Base-by-base conservation (phyloP, 805 yeast genomes). In the Spathaspora boniae region DNA sequence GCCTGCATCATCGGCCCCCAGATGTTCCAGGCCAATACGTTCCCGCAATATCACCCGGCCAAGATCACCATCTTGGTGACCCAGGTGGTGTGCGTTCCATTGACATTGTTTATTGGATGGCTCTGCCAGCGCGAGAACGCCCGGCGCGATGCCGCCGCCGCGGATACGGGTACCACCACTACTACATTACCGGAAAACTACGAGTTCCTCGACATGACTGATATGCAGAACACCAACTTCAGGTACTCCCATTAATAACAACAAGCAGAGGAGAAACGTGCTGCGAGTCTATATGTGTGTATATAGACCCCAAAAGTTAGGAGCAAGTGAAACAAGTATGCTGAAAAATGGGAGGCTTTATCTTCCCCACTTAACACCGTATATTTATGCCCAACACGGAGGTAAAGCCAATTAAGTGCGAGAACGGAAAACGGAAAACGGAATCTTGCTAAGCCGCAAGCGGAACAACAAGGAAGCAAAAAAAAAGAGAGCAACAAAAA, bases 1-100 rank as follows among this genome's bases (percentile, higher is more conserved):
- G 85, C 86, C 11, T 78, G 80, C 45, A 57, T 82, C 40, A 62
- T 78, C 32, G 86, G 84, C 0, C 85, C 87, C 3, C 83, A 81
- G 56, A 69, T 83, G 14, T 84, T 84, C 61, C 69, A 74, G 43
- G 64, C 63, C 0, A 44, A 61, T 12, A 67, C 74, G 37, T 68
- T 73, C 9, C 84, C 84, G 5, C 54, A 61, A 11, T 84, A 82
- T 45, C 61, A 55, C 11, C 71, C 80, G 7, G 86, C 85, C 6
- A 78, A 78, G 46, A 68, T 76, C 21, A 71, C 78, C 0, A 57
- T 78, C 30, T 53, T 80, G 36, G 75, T 69, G 1, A 68, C 80
- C 3, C 72, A 74, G 32, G 58, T 68, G 26, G 69, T 66, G 1
- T 66, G 69, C 43, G 54, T 66, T 24, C 78, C 75, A 20, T 42